phyloP scores from a whole-genome alignment of 352 stramenopile species.

The Pilasporangium apinafurcum region DNA sequence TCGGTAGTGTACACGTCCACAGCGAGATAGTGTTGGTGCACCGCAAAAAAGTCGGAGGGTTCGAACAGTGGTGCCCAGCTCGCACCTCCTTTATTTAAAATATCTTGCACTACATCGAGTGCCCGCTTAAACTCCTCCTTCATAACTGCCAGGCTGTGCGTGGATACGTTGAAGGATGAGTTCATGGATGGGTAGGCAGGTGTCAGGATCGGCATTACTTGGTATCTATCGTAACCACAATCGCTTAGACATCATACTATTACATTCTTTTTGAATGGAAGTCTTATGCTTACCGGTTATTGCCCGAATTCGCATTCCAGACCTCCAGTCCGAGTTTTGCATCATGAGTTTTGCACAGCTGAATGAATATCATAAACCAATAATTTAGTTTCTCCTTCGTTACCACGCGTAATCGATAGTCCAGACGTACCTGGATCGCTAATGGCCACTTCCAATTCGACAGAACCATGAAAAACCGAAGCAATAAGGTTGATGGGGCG shows the following conservation, averaged over 20 bases:
- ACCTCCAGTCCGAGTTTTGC: constrained; percentile 81
- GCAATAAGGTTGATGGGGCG: constrained; percentile 72
- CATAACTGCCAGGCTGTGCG: constrained; percentile 92
- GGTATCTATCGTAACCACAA: constrained; percentile 50
- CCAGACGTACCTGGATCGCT: constrained; percentile 70
- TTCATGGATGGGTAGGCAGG: constrained; percentile 99
- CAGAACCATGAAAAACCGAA: constrained; percentile 90
- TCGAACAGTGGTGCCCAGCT: constrained; percentile 81
- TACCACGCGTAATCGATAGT: not conserved
- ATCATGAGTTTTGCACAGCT: constrained; percentile 84
- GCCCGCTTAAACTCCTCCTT: constrained; percentile 90
- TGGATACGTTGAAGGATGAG: constrained; percentile 97
- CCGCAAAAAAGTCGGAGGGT: constrained; percentile 82
- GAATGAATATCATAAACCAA: not conserved
- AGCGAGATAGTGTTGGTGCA: constrained; percentile 87
- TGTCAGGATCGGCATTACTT: constrained; percentile 99
- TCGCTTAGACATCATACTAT: constrained; percentile 3
- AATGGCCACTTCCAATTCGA: constrained; percentile 89
- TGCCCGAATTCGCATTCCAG: constrained; percentile 85
- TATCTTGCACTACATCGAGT: constrained; percentile 72
- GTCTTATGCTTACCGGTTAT: constrained; percentile 43
- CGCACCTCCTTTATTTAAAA: constrained; percentile 73
- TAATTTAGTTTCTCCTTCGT: no score
- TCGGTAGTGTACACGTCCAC: constrained; percentile 90
- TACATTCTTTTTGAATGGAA: constrained; percentile 3